Conservation (phyloP, 768 basidiomycete species). For the Lentinula boryana region DNA sequence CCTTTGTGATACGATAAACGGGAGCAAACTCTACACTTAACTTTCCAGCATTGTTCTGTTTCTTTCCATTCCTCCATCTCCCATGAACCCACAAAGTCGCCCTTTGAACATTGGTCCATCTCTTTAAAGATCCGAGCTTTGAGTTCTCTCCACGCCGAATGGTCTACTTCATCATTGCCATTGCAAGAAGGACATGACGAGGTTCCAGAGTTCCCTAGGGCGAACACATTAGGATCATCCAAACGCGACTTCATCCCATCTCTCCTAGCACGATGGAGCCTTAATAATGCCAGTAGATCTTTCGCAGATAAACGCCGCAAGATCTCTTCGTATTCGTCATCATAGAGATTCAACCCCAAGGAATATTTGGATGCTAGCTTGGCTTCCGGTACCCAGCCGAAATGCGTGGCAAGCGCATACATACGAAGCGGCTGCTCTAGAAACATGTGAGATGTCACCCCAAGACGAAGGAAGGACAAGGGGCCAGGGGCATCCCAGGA, state of each 20-base stretch:
- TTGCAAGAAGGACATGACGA: conserved; percentile 26
- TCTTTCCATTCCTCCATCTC: conserved; percentile 41
- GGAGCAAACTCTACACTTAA: background rate
- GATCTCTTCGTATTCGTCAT: conserved; percentile 22
- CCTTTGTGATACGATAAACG: background rate
- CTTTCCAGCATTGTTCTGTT: conserved; percentile 29
- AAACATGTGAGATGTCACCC: conserved; percentile 34
- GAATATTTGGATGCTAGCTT: conserved; percentile 35
- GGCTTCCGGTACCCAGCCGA: conserved; percentile 40
- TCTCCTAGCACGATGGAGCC: conserved; percentile 34
- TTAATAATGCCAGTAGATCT: conserved; percentile 29
- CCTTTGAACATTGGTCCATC: conserved; percentile 32
- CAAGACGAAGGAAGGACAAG: conserved; percentile 33
- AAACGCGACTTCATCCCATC: conserved; percentile 29
- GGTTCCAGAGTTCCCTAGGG: conserved; percentile 27
- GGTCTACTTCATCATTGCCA: conserved; percentile 27
- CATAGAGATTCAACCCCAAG: conserved; percentile 31
- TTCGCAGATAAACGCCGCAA: conserved; percentile 31
- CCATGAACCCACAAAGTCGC: conserved; percentile 27
- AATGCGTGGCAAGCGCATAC: conserved; percentile 38
- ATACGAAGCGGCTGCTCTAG: conserved; percentile 40
- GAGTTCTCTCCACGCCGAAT: conserved; percentile 33
- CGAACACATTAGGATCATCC: conserved; percentile 30
- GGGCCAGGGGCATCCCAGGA: conserved; percentile 42
- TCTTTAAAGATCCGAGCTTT: conserved; percentile 33